These are phyloP conservation scores for Ambrosiella xylebori DNA, from an alignment of 2,329 filamentous ascomycete genomes.

Conservation along the genomic window DNA sequence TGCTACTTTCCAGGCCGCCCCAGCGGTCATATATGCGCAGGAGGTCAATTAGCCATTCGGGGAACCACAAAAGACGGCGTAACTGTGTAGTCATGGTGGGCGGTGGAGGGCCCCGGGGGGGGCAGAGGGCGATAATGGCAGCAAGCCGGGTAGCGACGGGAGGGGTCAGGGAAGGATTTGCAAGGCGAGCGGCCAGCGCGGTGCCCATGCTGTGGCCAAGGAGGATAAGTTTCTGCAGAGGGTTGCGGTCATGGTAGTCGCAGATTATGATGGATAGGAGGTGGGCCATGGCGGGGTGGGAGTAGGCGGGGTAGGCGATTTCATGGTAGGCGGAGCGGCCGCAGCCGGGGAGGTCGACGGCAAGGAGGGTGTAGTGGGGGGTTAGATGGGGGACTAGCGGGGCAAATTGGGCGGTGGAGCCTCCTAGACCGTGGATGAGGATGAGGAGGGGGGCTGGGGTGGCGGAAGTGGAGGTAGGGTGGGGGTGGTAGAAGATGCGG, in stretches of 20 bases:
- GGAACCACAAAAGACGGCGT: constrained; percentile 47
- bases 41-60: constrained; percentile 55
- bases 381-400: constrained; percentile 64
- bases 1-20: constrained; percentile 61
- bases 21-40: constrained; percentile 63
- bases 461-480: constrained; percentile 60
- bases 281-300: constrained; percentile 54
- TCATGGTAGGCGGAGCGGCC: constrained; percentile 63
- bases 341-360: constrained; percentile 81
- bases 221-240: constrained; percentile 55
- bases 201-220: constrained; percentile 87
- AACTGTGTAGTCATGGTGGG: constrained; percentile 28
- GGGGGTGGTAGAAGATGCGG: constrained; percentile 67
- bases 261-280: constrained; percentile 61
- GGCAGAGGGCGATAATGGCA: constrained; percentile 65
- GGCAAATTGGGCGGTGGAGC: constrained; percentile 75
- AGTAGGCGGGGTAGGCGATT: constrained; percentile 60
- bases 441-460: constrained; percentile 61
- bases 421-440: constrained; percentile 86
- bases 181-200: constrained; percentile 55
- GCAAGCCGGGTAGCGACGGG: constrained; percentile 33
- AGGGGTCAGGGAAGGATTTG: constrained; percentile 24
- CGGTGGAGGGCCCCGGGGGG: constrained; percentile 46
- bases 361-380: constrained; percentile 68
- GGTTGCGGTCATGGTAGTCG: constrained; percentile 46